phyloP scores from a whole-genome alignment of 1,139 yeast species.

The Kodamaea suecica region DNA sequence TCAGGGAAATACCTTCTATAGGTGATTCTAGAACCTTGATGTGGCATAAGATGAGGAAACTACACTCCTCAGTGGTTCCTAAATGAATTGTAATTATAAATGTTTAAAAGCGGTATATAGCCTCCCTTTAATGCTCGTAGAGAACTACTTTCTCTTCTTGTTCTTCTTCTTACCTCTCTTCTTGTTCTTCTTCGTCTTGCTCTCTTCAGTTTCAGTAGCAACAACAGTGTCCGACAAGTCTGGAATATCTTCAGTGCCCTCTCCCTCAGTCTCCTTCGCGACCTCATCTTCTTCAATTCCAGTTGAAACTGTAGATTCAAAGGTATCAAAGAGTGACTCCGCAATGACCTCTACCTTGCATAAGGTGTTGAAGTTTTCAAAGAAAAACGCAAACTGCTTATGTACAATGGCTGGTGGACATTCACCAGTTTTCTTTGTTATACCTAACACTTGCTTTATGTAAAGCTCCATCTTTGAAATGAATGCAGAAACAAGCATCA shows the following conservation, averaged over 20 bases:
- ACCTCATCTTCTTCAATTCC: slow-evolving; percentile 12
- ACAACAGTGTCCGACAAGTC: not conserved
- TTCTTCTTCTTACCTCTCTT: slow-evolving; percentile 10
- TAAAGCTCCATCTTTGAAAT: slow-evolving; percentile 16
- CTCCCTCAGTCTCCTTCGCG: slow-evolving; percentile 1
- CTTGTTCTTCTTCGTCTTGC: slow-evolving; percentile 2
- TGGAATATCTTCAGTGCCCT: not conserved
- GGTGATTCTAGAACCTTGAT: too few species aligned
- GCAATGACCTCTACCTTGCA: slow-evolving; percentile 33
- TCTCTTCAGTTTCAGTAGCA: not conserved
- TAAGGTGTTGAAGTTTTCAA: slow-evolving; percentile 27
- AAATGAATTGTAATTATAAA: too few species aligned
- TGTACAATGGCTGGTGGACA: slow-evolving; percentile 6
- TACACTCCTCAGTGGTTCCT: too few species aligned
- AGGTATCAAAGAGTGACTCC: slow-evolving; percentile 25
- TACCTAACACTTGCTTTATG: slow-evolving; percentile 10
- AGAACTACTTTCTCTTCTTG: slow-evolving; percentile 8
- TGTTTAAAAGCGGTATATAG: too few species aligned
- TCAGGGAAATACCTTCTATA: too few species aligned
- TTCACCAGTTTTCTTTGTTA: slow-evolving; percentile 1
- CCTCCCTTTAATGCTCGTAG: too few species aligned
- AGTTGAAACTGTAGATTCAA: slow-evolving; percentile 24
- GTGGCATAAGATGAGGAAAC: too few species aligned
- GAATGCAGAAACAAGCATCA: slow-evolving; percentile 9
- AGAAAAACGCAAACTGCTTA: slow-evolving; percentile 24